These are phyloP conservation scores for Tetragonia tetragonoides DNA, from an alignment of 148 eudicot species.

Conservation along the genomic window DNA sequence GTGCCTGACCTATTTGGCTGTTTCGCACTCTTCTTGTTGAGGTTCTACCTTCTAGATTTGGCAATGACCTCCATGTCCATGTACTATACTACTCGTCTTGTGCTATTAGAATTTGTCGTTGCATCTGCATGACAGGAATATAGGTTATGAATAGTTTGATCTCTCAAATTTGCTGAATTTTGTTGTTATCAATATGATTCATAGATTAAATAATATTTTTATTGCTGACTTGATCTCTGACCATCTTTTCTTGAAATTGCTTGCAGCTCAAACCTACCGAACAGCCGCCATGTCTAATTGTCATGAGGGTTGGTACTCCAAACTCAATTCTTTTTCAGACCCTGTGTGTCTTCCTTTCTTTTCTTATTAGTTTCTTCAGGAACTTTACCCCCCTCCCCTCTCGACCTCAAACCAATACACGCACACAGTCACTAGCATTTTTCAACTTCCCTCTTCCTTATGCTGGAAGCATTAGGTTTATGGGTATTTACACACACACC, in stretches of 20 bases:
- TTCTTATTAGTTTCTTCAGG: background rate
- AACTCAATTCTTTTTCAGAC: conserved; percentile 1
- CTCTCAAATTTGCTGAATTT: background rate
- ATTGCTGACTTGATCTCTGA: background rate
- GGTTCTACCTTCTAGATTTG: background rate
- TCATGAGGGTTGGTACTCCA: conserved; percentile 60
- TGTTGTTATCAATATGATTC: background rate
- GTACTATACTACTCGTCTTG: background rate
- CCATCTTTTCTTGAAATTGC: conserved; percentile 3
- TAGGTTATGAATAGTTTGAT: background rate
- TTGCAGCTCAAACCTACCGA: conserved; percentile 60
- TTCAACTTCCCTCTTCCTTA: background rate
- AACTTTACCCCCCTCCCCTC: background rate
- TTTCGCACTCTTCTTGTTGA: background rate
- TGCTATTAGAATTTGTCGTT: background rate
- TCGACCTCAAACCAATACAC: background rate
- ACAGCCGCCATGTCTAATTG: conserved; percentile 52
- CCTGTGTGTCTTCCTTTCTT: background rate
- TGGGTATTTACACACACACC: no score
- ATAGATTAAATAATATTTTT: background rate
- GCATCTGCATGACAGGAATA: background rate
- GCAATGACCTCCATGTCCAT: background rate
- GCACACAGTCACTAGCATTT: background rate
- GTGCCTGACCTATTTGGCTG: background rate
- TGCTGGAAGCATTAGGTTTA: no score